These are phyloP conservation scores for Fusarium napiforme DNA, from an alignment of 2,329 filamentous ascomycete species.

Conservation along the genomic window DNA sequence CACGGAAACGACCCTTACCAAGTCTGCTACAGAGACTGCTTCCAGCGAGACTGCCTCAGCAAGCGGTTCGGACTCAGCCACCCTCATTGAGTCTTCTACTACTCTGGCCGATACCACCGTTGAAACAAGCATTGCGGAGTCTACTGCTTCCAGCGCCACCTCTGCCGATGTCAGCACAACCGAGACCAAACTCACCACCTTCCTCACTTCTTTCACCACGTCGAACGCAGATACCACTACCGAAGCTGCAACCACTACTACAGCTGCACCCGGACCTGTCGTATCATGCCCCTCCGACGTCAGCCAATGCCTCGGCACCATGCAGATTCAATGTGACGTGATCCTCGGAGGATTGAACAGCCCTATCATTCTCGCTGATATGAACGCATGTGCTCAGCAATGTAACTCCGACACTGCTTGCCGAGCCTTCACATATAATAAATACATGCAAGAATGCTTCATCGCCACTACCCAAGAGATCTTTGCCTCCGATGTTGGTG, in stretches of 20 bases:
- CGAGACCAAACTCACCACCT: not conserved
- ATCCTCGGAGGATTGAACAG: accelerated
- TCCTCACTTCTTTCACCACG: not conserved
- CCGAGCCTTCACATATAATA: not conserved
- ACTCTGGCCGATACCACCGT: not conserved
- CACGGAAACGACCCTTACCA: accelerated
- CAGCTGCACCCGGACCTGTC: accelerated
- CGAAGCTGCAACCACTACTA: not conserved
- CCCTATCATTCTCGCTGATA: accelerated
- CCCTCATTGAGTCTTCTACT: accelerated
- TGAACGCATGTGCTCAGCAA: not conserved
- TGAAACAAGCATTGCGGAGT: not conserved
- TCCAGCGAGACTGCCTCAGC: not conserved
- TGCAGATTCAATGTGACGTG: not conserved
- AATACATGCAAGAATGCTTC: accelerated
- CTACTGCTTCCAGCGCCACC: not conserved
- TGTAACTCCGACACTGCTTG: not conserved
- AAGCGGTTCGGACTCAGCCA: not conserved
- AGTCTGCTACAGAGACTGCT: not conserved
- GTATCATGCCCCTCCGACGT: not conserved
- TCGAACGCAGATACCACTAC: not conserved
- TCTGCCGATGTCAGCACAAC: not conserved
- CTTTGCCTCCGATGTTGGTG: accelerated
- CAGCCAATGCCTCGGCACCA: not conserved
- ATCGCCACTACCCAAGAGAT: not conserved